Evolutionary conservation across 2,329 filamentous ascomycete species (phyloP), one percentile per base, ranked within the genome.

Genomic region (Aspergillus texensis): DNA sequence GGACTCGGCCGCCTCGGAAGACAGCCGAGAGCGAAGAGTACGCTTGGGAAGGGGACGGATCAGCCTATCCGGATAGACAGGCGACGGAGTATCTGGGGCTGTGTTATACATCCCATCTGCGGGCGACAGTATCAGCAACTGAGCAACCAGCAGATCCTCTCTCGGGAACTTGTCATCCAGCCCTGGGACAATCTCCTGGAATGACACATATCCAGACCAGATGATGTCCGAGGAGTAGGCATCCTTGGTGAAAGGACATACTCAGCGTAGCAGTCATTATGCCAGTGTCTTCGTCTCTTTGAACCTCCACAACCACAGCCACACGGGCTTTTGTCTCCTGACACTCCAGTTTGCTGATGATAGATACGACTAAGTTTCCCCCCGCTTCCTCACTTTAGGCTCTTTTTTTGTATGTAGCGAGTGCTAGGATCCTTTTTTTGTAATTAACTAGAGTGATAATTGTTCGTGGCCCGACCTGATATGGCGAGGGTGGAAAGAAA

Each of bases 1-100:
- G 34, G 90, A 88, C 59, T 91, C 89, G 62, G 91, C 93, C 71
- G 91, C 89, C 77, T 96, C 92, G 64, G 92, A 90, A 36, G 94
- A 94, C 58, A 99, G 84, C 62, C 92, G 89, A 76, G 95, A 93
- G 72, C 94, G 92, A 60, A 99, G 85, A 68, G 92, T 90, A 73
- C 93, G 91, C 80, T 92, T 95, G 50, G 95, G 95, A 65, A 99
- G 83, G 62, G 95, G 95, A 75, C 93, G 90, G 76, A 99, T 99
- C 65, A 94, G 91, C 78, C 95, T 90, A 76, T 96, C 92, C 69
- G 93, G 93, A 76, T 92, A 96, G 73, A 92, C 84, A 64, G 91
- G 88, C 64, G 93, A 95, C 67, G 89, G 85, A 63, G 91, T 90
- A 83, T 97, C 93, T 69, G 82, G 80, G 72, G 79, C 78, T 71